Conservation (phyloP, 495 filamentous ascomycete genomes). For the Penicillium chermesinum region DNA sequence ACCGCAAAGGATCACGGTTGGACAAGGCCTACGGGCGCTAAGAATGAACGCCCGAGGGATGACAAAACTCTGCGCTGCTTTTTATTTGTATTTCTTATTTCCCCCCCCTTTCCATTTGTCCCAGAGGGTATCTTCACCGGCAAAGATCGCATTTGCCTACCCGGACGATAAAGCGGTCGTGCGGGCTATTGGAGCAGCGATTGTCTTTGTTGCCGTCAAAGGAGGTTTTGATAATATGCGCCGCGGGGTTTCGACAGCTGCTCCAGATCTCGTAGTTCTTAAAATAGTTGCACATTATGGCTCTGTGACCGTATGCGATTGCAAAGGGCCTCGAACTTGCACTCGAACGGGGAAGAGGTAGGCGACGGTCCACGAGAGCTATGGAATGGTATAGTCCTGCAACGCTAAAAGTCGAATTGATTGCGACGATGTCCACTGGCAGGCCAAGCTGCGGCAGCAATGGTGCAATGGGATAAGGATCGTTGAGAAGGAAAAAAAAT, state of each 20-base stretch:
- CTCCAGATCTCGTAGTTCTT: constrained; percentile 77
- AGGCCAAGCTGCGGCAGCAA: too few species aligned
- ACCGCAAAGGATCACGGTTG: background rate
- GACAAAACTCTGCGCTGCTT: constrained; percentile 3
- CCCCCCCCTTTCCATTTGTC: background rate
- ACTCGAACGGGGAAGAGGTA: too few species aligned
- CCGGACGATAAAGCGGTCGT: constrained; percentile 68
- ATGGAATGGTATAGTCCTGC: too few species aligned
- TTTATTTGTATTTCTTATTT: background rate
- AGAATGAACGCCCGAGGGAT: background rate
- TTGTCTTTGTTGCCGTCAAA: constrained; percentile 58
- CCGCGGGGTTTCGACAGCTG: constrained; percentile 57
- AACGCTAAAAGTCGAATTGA: too few species aligned
- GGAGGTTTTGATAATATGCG: constrained; percentile 63
- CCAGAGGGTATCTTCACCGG: constrained; percentile 2
- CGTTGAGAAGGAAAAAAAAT: background rate
- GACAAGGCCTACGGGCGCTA: constrained; percentile 7
- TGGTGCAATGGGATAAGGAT: background rate
- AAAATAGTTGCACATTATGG: constrained; percentile 70
- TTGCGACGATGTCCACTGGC: too few species aligned
- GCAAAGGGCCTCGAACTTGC: too few species aligned
- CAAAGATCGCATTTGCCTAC: constrained; percentile 63
- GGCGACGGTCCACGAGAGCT: too few species aligned
- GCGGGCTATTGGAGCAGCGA: constrained; percentile 61
- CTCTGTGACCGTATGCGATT: too few species aligned